Conservation (phyloP, 768 basidiomycete species). For the Amanita pseudoporphyria region DNA sequence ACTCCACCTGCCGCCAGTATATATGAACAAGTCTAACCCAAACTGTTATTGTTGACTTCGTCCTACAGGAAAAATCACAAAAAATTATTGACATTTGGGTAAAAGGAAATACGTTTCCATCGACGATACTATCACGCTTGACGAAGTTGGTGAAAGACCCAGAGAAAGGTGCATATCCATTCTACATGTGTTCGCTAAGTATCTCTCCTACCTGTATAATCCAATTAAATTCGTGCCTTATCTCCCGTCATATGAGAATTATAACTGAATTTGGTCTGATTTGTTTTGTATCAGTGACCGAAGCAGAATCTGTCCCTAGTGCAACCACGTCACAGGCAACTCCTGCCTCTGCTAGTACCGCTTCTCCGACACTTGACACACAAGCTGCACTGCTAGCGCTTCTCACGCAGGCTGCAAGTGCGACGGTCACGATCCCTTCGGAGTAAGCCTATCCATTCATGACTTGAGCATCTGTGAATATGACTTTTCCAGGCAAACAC, state of each 20-base stretch:
- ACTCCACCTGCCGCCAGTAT: not conserved
- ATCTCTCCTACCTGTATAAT: constrained; percentile 59
- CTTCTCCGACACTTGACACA: constrained; percentile 29
- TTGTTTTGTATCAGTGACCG: constrained; percentile 56
- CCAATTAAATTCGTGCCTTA: constrained; percentile 39
- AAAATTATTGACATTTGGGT: constrained; percentile 98
- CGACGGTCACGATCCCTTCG: constrained; percentile 21
- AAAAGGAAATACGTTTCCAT: constrained; percentile 83
- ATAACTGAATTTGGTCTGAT: constrained; percentile 54
- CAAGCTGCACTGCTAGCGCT: constrained; percentile 63
- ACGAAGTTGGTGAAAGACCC: constrained; percentile 57
- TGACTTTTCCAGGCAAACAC: constrained; percentile 43
- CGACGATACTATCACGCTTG: constrained; percentile 63
- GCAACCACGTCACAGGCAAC: constrained; percentile 29
- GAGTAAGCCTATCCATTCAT: constrained; percentile 5
- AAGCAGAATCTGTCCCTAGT: constrained; percentile 23
- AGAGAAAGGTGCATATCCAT: constrained; percentile 84
- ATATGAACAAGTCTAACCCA: constrained; percentile 28
- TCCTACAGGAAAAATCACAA: constrained; percentile 85
- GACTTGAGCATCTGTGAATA: constrained; percentile 43
- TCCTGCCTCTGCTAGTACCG: constrained; percentile 19
- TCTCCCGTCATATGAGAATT: constrained; percentile 39
- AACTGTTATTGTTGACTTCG: constrained; percentile 17
- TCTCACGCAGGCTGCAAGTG: constrained; percentile 55
- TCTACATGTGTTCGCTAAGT: constrained; percentile 73